Conservation (phyloP, 148 eudicot species). For the Rhododendron ferrugineum region DNA sequence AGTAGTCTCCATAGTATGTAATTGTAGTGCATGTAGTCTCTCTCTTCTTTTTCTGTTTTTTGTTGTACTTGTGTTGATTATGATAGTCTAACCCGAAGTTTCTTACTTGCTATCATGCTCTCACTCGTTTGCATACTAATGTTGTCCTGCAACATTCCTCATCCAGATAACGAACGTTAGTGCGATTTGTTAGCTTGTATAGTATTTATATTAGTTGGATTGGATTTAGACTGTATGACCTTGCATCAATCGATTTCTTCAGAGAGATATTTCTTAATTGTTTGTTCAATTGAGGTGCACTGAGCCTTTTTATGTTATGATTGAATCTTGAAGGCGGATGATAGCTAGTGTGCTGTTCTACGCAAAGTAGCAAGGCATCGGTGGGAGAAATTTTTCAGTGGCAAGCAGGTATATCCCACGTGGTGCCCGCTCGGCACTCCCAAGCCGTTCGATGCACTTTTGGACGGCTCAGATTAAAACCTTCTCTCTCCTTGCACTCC, state of each 20-base stretch:
- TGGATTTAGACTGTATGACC: neutral
- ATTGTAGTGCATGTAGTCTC: too few relatives aligned
- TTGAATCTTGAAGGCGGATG: neutral
- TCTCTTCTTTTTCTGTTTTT: neutral
- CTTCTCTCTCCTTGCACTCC: too few relatives aligned
- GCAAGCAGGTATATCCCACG: too few relatives aligned
- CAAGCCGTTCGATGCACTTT: too few relatives aligned
- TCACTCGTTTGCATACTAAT: neutral
- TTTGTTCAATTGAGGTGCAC: neutral
- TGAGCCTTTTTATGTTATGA: neutral
- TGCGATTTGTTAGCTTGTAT: neutral
- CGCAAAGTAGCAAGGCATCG: neutral
- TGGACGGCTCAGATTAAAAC: too few relatives aligned
- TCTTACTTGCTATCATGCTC: neutral
- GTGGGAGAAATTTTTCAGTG: too few relatives aligned
- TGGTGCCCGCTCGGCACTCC: too few relatives aligned
- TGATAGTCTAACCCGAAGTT: neutral
- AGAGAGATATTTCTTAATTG: neutral
- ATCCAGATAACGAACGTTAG: neutral
- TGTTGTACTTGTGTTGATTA: neutral
- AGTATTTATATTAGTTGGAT: too few relatives aligned
- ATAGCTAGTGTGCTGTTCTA: neutral
- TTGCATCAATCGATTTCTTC: neutral
- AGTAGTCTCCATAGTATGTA: neutral
- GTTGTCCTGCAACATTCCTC: neutral